Percentiles rank a stretch among this genome's conserved stretches.
phyloP scores from a whole-genome alignment of 2,329 filamentous ascomycete genomes.

The Hymenoscyphus salicellus region DNA sequence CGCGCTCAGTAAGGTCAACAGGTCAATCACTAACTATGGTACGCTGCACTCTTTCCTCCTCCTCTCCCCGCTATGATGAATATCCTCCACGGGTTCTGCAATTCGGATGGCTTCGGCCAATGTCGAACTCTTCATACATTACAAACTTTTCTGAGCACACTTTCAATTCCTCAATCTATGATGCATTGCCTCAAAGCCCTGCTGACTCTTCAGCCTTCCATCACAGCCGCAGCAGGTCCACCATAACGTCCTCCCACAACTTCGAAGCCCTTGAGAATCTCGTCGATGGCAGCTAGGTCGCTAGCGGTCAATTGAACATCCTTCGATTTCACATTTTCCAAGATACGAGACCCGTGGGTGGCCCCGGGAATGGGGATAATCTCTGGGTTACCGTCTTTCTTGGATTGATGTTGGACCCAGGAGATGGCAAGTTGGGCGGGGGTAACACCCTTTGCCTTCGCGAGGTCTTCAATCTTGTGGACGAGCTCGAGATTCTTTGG shows the following conservation, averaged over 20 bases:
- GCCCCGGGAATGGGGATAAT: conserved; percentile 68
- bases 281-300: conserved; percentile 52
- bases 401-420: conserved; percentile 44
- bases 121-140: conserved; percentile 33
- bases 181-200: background rate
- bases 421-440: conserved; percentile 63
- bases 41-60: background rate
- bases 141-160: conserved; percentile 33
- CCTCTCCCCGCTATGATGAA: conserved; percentile 26
- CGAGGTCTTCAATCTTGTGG: conserved; percentile 54
- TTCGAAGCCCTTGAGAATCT: conserved; percentile 47
- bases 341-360: conserved; percentile 52
- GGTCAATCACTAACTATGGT: background rate
- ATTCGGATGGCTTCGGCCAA: conserved; percentile 31
- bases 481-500: conserved; percentile 63
- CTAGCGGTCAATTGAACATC: conserved; percentile 47
- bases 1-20: background rate
- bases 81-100: conserved; percentile 34
- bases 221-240: conserved; percentile 8
- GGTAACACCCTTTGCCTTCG: conserved; percentile 58
- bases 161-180: conserved; percentile 7
- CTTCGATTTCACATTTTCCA: conserved; percentile 54
- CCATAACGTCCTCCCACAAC: conserved; percentile 49
- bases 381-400: conserved; percentile 31
- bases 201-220: conserved; percentile 20